Evolutionary conservation across 352 stramenopile species (phyloP).

Genomic region (Phytophthora hibernalis): DNA sequence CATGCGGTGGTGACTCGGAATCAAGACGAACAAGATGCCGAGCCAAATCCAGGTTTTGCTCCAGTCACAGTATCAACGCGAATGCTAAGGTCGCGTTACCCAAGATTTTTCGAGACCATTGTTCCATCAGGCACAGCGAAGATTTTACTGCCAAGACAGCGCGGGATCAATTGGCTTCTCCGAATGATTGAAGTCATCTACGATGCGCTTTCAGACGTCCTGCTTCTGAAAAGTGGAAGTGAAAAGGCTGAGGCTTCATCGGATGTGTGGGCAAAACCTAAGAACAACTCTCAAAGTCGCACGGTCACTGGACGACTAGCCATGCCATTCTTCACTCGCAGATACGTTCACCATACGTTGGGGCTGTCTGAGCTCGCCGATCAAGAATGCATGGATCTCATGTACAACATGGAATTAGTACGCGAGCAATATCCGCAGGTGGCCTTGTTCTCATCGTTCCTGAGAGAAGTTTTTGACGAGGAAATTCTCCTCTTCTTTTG

Average conservation of each 20-base stretch:
- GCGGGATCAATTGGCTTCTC: conserved; percentile 71
- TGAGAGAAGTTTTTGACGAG: conserved; percentile 74
- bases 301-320: conserved; percentile 33
- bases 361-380: conserved; percentile 64
- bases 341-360: conserved; percentile 57
- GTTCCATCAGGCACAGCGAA: conserved; percentile 10
- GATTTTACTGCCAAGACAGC: conserved; percentile 36
- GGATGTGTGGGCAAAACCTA: not conserved
- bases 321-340: conserved; percentile 67
- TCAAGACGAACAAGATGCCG: conserved; percentile 31
- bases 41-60: not conserved
- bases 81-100: conserved; percentile 56
- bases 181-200: conserved; percentile 73
- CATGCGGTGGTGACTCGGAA: conserved; percentile 14
- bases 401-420: conserved; percentile 66
- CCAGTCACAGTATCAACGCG: conserved; percentile 33
- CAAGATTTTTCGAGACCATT: conserved; percentile 55
- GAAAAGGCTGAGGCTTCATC: conserved; percentile 1
- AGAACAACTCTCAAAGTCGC: not conserved
- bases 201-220: conserved; percentile 47
- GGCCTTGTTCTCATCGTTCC: conserved; percentile 63
- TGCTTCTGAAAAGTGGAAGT: conserved; percentile 19
- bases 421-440: conserved; percentile 57
- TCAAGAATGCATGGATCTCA: conserved; percentile 77
- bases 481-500: conserved; percentile 75